Base-by-base conservation (phyloP, 1,284 basidiomycete genomes). In the Omphalotus olearius region DNA sequence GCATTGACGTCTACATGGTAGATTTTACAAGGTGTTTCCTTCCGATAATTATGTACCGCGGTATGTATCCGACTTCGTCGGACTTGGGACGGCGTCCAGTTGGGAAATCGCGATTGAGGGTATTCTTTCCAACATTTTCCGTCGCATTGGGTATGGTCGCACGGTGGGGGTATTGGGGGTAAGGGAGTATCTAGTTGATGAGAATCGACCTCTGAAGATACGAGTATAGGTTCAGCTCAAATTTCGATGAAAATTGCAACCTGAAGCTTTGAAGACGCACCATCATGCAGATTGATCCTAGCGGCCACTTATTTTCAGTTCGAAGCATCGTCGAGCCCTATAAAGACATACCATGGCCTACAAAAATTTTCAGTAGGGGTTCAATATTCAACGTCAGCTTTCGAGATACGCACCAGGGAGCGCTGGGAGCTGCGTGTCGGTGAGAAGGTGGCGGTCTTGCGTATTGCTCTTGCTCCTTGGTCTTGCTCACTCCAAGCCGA, bases 81-180 rank as follows among this genome's bases (percentile, higher is more conserved):
- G 9, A 78, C 70, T 56, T 79, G 77, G 4, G 57, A 57, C 6
- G 54, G 56, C 0, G 74, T 78, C 79, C 79, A 79, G 55, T 80
- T 81, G 25, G 73, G 75, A 47, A 26, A 42, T 18, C 66, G 64
- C 5, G 73, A 74, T 46, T 76, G 69, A 13, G 79, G 78, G 52
- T 80, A 80, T 6, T 60, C 60, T 48, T 36, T 60, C 71, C 71
- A 74, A 47, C 71, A 74, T 10, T 23, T 23, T 23, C 47, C 28
- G 13, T 61, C 64, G 56, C 67, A 69, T 51, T 61, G 40, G 10
- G 48, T 55, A 46, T 75, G 74, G 51, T 69, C 61, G 53, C 74
- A 76, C 7, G 62, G 59, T 4, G 55, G 54, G 1, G 72, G 71
- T 9, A 74, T 65, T 5, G 72, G 73, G 3, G 69, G 70, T 13